Conservation (phyloP, 78 protist species). For the Emiliania huxleyi region DNA sequence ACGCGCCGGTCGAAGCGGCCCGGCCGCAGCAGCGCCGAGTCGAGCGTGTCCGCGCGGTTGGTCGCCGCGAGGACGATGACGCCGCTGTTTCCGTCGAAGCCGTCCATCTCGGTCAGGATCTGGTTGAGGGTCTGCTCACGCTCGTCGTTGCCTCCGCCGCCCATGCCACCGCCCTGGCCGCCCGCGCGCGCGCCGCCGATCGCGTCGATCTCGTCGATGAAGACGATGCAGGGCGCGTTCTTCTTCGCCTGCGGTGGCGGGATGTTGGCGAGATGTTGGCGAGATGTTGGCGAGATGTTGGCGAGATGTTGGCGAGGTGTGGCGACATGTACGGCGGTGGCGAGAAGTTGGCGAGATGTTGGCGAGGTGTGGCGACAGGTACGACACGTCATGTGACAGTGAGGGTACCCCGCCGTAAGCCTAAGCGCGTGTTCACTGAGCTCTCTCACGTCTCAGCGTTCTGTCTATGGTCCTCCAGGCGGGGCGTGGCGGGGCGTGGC, state of each 20-base stretch:
- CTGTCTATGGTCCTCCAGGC: no score
- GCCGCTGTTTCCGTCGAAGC: conserved; percentile 74
- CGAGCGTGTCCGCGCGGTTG: conserved; percentile 85
- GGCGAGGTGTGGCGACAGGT: no score
- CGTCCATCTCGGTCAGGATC: conserved; percentile 97
- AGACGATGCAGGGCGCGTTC: conserved; percentile 87
- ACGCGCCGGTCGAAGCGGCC: conserved; percentile 93
- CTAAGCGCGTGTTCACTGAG: no score
- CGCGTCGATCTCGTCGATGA: conserved; percentile 95
- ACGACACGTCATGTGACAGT: no score
- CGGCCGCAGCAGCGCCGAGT: conserved; percentile 93
- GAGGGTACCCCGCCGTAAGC: no score
- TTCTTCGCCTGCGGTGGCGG: conserved; percentile 63
- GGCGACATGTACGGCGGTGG: no score
- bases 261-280: no score
- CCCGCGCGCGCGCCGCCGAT: conserved; percentile 66
- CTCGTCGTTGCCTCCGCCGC: conserved; percentile 81
- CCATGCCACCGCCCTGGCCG: conserved; percentile 11
- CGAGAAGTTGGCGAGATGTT: no score
- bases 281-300: no score
- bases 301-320: no score
- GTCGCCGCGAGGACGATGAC: conserved; percentile 96
- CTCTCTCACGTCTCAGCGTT: no score
- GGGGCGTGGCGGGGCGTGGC: no score
- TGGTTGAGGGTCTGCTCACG: conserved; percentile 97